These are phyloP conservation scores for Collybiopsis luxurians DNA, from an alignment of 768 basidiomycete genomes.

Conservation along the genomic window DNA sequence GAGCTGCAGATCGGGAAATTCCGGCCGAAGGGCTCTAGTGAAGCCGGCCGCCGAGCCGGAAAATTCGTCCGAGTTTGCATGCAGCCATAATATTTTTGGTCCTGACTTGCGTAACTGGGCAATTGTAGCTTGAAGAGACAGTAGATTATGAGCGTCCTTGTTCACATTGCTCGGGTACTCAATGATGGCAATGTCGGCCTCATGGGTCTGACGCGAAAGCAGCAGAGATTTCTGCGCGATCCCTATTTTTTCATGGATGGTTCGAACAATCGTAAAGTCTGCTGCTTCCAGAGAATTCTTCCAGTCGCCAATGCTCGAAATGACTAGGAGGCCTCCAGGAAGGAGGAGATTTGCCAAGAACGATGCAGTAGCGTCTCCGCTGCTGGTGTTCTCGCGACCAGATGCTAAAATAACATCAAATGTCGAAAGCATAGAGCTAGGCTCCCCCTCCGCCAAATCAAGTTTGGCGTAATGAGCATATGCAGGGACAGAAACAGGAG, in stretches of 20 bases:
- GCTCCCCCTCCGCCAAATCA: neutral
- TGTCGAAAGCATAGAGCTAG: neutral
- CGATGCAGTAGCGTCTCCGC: neutral
- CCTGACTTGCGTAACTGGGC: neutral
- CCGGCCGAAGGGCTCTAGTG: neutral
- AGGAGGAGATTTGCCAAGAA: neutral
- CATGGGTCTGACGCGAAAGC: neutral
- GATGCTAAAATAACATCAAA: slow-evolving; percentile 2
- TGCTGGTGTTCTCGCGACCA: neutral
- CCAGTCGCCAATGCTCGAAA: neutral
- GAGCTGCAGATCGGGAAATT: neutral
- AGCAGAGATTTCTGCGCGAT: neutral
- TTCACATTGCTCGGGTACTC: neutral
- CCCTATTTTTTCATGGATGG: neutral
- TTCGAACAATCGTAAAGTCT: neutral
- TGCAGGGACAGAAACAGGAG: neutral
- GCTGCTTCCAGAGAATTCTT: neutral
- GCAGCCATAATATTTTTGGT: neutral
- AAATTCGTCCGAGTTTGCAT: neutral
- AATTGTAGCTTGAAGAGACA: neutral
- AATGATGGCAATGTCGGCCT: neutral
- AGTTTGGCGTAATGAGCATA: slow-evolving; percentile 3
- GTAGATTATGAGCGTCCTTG: neutral
- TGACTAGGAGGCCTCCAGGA: neutral
- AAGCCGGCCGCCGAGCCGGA: slow-evolving; percentile 1